Percentiles rank a stretch among this genome's conserved stretches.
These are phyloP conservation scores for Biscogniauxia mediterranea DNA, from an alignment of 2,329 filamentous ascomycete genomes.

Conservation along the genomic window DNA sequence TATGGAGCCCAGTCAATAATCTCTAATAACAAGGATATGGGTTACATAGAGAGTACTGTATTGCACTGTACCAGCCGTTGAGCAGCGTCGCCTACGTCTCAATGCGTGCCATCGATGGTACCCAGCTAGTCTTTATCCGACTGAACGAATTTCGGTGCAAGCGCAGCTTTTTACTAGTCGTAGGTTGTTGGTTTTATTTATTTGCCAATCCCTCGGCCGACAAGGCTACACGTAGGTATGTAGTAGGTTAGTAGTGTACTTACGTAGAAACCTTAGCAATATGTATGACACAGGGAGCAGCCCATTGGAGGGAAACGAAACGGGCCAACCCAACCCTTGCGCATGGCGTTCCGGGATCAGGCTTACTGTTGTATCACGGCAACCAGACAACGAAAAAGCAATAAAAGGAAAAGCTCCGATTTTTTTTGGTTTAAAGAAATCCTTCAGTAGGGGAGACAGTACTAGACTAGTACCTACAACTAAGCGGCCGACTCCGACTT, in stretches of 20 bases:
- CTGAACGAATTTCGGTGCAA: neutral
- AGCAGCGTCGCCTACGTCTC: neutral
- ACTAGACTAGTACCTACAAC: neutral
- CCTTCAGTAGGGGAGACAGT: neutral
- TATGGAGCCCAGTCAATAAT: neutral
- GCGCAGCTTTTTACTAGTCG: neutral
- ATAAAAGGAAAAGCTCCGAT: neutral
- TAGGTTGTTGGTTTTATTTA: neutral
- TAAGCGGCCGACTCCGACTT: neutral
- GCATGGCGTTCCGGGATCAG: neutral
- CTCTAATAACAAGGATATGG: neutral
- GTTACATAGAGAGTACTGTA: no score
- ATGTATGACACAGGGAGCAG: neutral
- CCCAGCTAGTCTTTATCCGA: neutral
- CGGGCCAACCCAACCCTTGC: neutral
- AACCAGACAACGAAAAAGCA: neutral
- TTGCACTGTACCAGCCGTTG: neutral
- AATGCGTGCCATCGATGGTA: neutral
- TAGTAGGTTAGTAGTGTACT: no score
- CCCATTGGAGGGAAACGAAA: neutral
- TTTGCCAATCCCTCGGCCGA: neutral
- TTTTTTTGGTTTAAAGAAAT: neutral
- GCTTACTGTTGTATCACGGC: slow-evolving; percentile 4
- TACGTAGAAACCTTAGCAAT: neutral
- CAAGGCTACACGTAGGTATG: no score